Base-by-base conservation (phyloP, 306 rosid genomes). In the Vachellia pachyceras region DNA sequence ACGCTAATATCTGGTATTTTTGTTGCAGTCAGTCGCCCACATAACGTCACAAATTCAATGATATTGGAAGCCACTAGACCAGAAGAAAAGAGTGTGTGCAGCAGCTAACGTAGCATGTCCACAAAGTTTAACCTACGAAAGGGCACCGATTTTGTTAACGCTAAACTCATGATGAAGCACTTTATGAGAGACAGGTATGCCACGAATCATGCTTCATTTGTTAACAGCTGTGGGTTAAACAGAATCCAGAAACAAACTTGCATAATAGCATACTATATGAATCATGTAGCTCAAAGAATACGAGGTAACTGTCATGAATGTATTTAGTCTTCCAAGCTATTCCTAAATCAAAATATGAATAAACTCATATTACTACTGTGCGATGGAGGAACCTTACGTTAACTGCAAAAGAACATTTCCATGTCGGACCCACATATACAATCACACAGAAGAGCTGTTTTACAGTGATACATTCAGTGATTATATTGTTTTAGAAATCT, bases 21-120 rank as follows among this genome's bases (percentile, higher is more conserved):
- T 45, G 69, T 84, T 18, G 83, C 91, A 33, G 88, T 80, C 82
- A 95, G 84, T 61, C 89, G 69, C 52, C 97, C 97, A 46, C 94
- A 91, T 17, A 87, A 82, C 1, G 98, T 90, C 49, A 52, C 80
- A 84, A 91, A 95, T 79, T 91, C 94, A 50, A 92, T 66, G 17
- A 85, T 10, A 67, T 81, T 22, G 40, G 82, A 74, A 35, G 86
- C 80, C 57, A 83, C 88, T 44, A 84, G 77, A 72, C 90, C 90
- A 72, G 86, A 79, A 50, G 88, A 72, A 72, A 90, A 89, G 41
- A 95, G 79, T 4, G 71, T 49, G 75, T 92, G 89, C 83, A 65
- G 97, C 89, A 0, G 98, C 98, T 75, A 91, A 36, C 79, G 98
- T 95, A 55, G 92, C 97, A 83, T 91, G 97, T 40, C 97, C 98